These are phyloP conservation scores for Daldinia loculata DNA, from an alignment of 495 filamentous ascomycete genomes.

Conservation along the genomic window DNA sequence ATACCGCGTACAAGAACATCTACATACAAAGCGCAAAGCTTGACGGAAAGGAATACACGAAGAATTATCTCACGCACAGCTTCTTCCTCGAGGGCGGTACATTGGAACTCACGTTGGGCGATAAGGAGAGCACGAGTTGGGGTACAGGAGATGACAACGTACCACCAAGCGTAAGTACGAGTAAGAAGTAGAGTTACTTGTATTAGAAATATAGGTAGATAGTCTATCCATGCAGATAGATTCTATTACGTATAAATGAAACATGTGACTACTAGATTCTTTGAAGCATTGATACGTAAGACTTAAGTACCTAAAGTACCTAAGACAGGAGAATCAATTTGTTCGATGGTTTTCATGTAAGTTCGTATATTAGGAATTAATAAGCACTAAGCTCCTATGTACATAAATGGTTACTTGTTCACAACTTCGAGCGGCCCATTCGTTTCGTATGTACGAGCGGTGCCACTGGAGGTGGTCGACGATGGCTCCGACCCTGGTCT, in stretches of 20 bases:
- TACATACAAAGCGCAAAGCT: conserved; percentile 73
- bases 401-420: not conserved
- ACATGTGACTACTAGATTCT: not conserved
- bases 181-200: conserved; percentile 3
- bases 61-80: conserved; percentile 71
- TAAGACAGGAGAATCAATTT: not conserved
- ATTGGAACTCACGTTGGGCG: conserved; percentile 68
- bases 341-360: not conserved
- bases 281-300: not conserved
- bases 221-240: not conserved
- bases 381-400: not conserved
- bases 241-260: not conserved
- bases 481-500: not conserved
- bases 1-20: conserved; percentile 67
- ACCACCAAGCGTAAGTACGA: conserved; percentile 61
- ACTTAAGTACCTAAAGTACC: not conserved
- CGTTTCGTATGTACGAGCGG: not conserved
- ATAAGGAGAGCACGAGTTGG: conserved; percentile 69
- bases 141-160: conserved; percentile 67
- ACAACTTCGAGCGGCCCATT: not conserved
- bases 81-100: conserved; percentile 72
- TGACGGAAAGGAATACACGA: conserved; percentile 67
- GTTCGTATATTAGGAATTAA: not conserved
- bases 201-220: not conserved
- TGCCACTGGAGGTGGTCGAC: not conserved